A percentile compares a stretch with the other conserved stretches of the same genome.
Conservation (phyloP, 192 early-diverging fungal species). For the Coemansia sp. region DNA sequence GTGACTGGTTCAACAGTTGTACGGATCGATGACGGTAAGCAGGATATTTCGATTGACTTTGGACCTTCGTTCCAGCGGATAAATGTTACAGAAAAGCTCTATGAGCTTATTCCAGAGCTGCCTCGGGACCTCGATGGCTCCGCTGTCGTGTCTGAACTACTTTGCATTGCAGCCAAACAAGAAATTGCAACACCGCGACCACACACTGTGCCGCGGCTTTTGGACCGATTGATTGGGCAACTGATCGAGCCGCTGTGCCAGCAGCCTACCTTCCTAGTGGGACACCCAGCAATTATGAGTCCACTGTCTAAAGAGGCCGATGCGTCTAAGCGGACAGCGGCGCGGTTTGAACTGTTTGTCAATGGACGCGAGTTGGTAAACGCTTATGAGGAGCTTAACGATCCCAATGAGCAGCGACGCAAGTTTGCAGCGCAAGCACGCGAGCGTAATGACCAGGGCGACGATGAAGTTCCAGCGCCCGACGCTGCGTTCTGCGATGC, state of each 20-base stretch:
- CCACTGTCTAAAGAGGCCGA: constrained; percentile 69
- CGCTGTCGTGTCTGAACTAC: constrained; percentile 9
- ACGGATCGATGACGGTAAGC: constrained; percentile 7
- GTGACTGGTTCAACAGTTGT: constrained; percentile 20
- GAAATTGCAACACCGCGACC: constrained; percentile 50
- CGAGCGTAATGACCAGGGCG: constrained; percentile 62
- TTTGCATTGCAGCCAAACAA: constrained; percentile 15
- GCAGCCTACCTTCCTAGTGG: constrained; percentile 78
- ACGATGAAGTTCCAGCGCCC: constrained; percentile 71
- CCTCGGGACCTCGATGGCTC: constrained; percentile 36
- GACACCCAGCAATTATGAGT: constrained; percentile 77
- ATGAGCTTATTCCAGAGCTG: constrained; percentile 40
- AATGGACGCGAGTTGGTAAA: constrained; percentile 76
- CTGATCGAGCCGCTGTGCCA: constrained; percentile 75
- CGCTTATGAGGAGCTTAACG: constrained; percentile 88
- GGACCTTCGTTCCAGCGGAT: constrained; percentile 57
- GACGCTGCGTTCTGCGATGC: constrained; percentile 74
- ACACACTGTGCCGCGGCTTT: constrained; percentile 61
- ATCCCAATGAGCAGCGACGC: constrained; percentile 70
- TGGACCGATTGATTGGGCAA: constrained; percentile 70
- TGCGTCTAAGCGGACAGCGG: constrained; percentile 51
- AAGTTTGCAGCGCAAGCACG: constrained; percentile 62
- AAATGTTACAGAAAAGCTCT: constrained; percentile 55
- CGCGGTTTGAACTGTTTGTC: constrained; percentile 81
- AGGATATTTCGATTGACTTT: constrained; percentile 50